A percentile compares a stretch with the other conserved stretches of the same genome.
phyloP scores from a whole-genome alignment of 2,329 filamentous ascomycete genomes.

The Talaromyces pinophilus region DNA sequence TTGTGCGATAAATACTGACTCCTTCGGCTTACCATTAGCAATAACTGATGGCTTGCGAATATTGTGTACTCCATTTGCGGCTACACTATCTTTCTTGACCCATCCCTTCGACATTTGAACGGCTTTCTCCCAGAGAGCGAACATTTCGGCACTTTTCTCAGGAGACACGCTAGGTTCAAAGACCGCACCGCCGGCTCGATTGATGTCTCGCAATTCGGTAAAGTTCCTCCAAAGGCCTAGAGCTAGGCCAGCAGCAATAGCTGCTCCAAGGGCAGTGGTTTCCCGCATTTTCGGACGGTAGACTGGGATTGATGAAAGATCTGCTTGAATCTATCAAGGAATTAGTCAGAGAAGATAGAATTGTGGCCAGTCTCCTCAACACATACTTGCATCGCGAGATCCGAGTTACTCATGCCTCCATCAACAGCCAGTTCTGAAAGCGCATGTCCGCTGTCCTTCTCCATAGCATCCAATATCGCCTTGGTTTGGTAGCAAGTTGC shows the following conservation, averaged over 20 bases:
- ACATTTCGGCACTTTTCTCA: conserved; percentile 60
- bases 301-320: conserved; percentile 77
- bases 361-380: conserved; percentile 22
- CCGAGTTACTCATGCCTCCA: conserved; percentile 84
- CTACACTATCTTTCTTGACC: conserved; percentile 36
- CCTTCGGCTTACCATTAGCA: conserved; percentile 26
- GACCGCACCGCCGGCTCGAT: conserved; percentile 66
- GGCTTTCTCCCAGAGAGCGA: conserved; percentile 70
- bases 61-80: conserved; percentile 17
- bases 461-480: conserved; percentile 91
- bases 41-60: conserved; percentile 22
- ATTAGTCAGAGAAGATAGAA: background rate
- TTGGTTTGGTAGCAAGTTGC: conserved; percentile 91
- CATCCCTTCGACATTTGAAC: conserved; percentile 75
- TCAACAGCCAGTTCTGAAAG: conserved; percentile 80
- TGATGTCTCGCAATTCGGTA: conserved; percentile 71
- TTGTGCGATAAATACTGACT: conserved; percentile 23
- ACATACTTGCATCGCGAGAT: conserved; percentile 76
- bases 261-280: conserved; percentile 81
- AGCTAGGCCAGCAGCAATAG: conserved; percentile 81
- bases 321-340: conserved; percentile 67
- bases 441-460: conserved; percentile 75
- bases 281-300: conserved; percentile 82
- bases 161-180: conserved; percentile 65
- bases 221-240: conserved; percentile 75